A percentile compares a stretch with the other conserved stretches of the same genome.
phyloP scores from a whole-genome alignment of 2,329 filamentous ascomycete species.

The Colletotrichum sp. region DNA sequence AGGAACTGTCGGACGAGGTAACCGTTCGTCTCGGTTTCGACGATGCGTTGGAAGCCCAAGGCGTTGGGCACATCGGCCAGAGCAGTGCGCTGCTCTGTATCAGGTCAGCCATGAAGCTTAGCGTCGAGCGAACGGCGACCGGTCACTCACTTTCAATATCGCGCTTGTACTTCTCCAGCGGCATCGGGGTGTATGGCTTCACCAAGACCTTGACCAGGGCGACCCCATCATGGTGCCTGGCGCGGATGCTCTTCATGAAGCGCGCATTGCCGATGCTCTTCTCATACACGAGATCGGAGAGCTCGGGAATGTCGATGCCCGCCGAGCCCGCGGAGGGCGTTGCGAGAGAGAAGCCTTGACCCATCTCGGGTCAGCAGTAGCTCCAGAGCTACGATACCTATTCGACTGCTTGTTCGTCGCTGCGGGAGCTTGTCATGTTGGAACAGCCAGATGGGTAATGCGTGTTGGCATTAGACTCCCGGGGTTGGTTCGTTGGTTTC shows the following conservation, averaged over 20 bases:
- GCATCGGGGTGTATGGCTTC: constrained; percentile 86
- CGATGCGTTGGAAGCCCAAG: constrained; percentile 84
- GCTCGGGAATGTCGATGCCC: constrained; percentile 91
- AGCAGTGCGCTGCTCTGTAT: constrained; percentile 75
- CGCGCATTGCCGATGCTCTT: constrained; percentile 88
- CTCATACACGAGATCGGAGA: constrained; percentile 90
- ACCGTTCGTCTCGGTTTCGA: constrained; percentile 90
- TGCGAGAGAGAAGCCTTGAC: constrained; percentile 93
- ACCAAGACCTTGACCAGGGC: constrained; percentile 94
- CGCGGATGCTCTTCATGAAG: constrained; percentile 96
- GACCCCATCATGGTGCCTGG: constrained; percentile 86
- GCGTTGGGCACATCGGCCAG: constrained; percentile 89
- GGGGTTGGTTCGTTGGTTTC: too few species aligned
- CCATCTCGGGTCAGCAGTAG: constrained; percentile 63
- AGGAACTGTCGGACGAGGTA: constrained; percentile 95
- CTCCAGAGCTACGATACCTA: constrained; percentile 4
- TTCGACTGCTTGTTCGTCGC: constrained; percentile 7
- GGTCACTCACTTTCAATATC: constrained; percentile 68
- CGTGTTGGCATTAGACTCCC: background rate
- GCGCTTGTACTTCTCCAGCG: constrained; percentile 79
- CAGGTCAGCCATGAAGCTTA: background rate
- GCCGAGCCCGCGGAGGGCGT: constrained; percentile 90
- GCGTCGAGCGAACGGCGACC: background rate
- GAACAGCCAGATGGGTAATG: background rate
- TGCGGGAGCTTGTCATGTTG: constrained; percentile 10